Conservation (phyloP, 164 flowering plant genomes). For the Akebia trifoliata region DNA sequence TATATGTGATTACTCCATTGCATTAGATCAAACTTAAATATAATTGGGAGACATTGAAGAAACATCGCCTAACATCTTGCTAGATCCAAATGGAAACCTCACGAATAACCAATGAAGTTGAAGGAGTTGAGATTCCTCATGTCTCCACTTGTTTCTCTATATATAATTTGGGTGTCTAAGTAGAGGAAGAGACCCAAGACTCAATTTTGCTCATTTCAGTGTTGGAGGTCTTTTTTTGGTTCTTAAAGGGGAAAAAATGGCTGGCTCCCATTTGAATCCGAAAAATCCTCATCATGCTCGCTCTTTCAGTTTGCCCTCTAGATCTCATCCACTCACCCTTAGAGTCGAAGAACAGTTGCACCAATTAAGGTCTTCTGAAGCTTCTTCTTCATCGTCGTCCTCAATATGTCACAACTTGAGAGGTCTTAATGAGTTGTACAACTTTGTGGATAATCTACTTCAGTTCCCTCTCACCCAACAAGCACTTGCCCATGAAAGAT, state of each 20-base stretch:
- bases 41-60: neutral
- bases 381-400: neutral
- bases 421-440: conserved; percentile 9
- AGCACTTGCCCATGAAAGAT: too few species aligned
- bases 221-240: too few species aligned
- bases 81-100: neutral
- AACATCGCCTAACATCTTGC: neutral
- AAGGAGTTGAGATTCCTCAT: neutral
- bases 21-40: too few species aligned
- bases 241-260: neutral
- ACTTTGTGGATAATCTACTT: conserved; percentile 6
- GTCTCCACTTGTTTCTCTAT: conserved; percentile 1
- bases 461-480: conserved; percentile 15
- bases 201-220: too few species aligned
- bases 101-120: neutral
- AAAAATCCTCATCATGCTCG: conserved; percentile 11
- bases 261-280: neutral
- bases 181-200: neutral
- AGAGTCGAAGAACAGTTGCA: conserved; percentile 10
- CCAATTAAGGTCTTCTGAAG: conserved; percentile 2
- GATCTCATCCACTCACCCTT: conserved; percentile 15
- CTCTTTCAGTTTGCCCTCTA: conserved; percentile 22
- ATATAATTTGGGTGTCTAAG: too few species aligned
- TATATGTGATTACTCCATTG: too few species aligned
- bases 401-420: neutral